phyloP scores from a whole-genome alignment of 2,329 filamentous ascomycete species.

The Fusarium armeniacum region DNA sequence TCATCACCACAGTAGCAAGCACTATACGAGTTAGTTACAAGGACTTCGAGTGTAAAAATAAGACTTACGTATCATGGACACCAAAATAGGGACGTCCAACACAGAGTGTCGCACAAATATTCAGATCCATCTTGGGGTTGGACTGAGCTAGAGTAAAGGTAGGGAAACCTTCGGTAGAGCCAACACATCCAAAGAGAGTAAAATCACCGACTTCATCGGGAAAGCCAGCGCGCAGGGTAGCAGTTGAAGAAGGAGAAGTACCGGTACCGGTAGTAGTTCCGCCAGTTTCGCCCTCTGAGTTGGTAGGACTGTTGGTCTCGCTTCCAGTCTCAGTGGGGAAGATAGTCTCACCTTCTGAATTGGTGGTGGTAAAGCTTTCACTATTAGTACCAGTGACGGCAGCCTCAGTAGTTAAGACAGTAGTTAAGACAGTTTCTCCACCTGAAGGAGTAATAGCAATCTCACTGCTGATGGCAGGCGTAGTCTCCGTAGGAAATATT shows the following conservation, averaged over 20 bases:
- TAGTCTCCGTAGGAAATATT: too few relatives aligned
- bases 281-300: too few relatives aligned
- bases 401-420: too few relatives aligned
- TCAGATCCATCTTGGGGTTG: background rate
- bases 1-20: background rate
- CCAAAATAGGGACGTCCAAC: background rate
- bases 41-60: too few relatives aligned
- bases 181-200: background rate
- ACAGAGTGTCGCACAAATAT: background rate
- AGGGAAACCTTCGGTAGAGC: background rate
- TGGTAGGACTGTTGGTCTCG: too few relatives aligned
- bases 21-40: background rate
- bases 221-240: background rate
- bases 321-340: too few relatives aligned
- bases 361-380: background rate
- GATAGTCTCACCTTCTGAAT: background rate
- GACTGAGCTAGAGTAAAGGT: background rate
- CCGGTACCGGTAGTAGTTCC: background rate
- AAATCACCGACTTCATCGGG: rapidly evolving
- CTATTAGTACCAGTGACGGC: background rate
- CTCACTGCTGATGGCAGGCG: too few relatives aligned
- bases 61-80: background rate
- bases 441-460: too few relatives aligned
- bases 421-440: too few relatives aligned
- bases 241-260: background rate